A percentile compares a stretch with the other conserved stretches of the same genome.
Conservation (phyloP, 371 early-diverging fungal genomes). For the Apophysomyces variabilis region DNA sequence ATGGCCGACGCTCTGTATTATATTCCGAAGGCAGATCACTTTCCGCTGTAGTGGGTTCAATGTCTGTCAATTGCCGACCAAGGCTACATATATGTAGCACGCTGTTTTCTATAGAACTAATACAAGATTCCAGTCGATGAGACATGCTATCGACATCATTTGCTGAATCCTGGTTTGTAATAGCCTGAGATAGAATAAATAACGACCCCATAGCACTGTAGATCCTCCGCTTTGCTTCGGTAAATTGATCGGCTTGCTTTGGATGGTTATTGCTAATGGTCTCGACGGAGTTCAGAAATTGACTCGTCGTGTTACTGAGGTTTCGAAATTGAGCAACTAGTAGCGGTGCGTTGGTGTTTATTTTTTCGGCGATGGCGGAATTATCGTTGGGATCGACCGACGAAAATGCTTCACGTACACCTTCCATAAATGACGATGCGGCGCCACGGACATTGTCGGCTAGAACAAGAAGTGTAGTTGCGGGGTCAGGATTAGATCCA, state of each 20-base stretch:
- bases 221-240: conserved; percentile 61
- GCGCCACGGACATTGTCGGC: conserved; percentile 41
- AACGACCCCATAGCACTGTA: conserved; percentile 73
- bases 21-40: neutral
- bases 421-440: conserved; percentile 38
- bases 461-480: conserved; percentile 24
- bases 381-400: conserved; percentile 8
- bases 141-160: conserved; percentile 20
- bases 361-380: conserved; percentile 27
- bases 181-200: conserved; percentile 68
- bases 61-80: conserved; percentile 22
- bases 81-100: conserved; percentile 25
- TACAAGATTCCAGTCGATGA: conserved; percentile 26
- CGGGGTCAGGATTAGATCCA: conserved; percentile 22
- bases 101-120: conserved; percentile 21
- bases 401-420: conserved; percentile 31
- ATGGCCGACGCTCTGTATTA: neutral
- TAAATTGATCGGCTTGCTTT: conserved; percentile 44
- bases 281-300: conserved; percentile 45
- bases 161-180: conserved; percentile 49
- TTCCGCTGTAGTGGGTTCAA: neutral
- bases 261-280: conserved; percentile 23
- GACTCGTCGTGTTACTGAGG: conserved; percentile 49
- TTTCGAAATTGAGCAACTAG: conserved; percentile 62
- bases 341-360: conserved; percentile 60